phyloP scores from a whole-genome alignment of 805 yeast genomes.

The Scheffersomyces lignosus region DNA sequence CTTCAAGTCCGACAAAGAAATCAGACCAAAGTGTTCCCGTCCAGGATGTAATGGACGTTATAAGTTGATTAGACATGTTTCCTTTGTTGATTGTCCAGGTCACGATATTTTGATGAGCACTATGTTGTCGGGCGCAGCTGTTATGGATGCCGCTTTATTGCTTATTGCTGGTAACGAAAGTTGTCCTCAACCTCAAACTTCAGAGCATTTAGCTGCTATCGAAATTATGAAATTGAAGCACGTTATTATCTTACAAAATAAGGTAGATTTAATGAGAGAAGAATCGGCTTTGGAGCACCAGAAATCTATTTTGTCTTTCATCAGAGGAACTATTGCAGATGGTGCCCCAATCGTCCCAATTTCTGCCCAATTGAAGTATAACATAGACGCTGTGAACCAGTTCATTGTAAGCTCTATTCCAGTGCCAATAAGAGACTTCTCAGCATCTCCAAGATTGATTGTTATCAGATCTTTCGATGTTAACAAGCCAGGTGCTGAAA shows the following conservation, averaged over 20 bases:
- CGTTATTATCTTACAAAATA: constrained; percentile 93
- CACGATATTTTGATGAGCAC: constrained; percentile 99
- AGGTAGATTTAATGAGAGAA: constrained; percentile 98
- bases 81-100: constrained; percentile 99
- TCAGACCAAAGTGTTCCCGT: constrained; percentile 86
- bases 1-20: constrained; percentile 92
- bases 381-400: constrained; percentile 97
- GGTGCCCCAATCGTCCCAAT: constrained; percentile 99
- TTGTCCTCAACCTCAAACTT: constrained; percentile 99
- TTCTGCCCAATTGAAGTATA: constrained; percentile 97
- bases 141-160: constrained; percentile 98
- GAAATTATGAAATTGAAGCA: constrained; percentile 98
- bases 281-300: constrained; percentile 95
- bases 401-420: constrained; percentile 94
- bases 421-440: constrained; percentile 92
- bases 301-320: constrained; percentile 86
- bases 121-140: constrained; percentile 99
- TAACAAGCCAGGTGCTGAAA: constrained; percentile 97
- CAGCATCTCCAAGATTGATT: constrained; percentile 90
- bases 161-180: constrained; percentile 98
- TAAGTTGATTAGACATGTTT: constrained; percentile 89
- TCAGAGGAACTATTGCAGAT: constrained; percentile 97
- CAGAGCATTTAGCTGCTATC: constrained; percentile 98
- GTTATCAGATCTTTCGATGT: constrained; percentile 98
- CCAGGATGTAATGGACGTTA: constrained; percentile 90